phyloP scores from a whole-genome alignment of 192 early-diverging fungal genomes.

The Backusella mclennaniae region DNA sequence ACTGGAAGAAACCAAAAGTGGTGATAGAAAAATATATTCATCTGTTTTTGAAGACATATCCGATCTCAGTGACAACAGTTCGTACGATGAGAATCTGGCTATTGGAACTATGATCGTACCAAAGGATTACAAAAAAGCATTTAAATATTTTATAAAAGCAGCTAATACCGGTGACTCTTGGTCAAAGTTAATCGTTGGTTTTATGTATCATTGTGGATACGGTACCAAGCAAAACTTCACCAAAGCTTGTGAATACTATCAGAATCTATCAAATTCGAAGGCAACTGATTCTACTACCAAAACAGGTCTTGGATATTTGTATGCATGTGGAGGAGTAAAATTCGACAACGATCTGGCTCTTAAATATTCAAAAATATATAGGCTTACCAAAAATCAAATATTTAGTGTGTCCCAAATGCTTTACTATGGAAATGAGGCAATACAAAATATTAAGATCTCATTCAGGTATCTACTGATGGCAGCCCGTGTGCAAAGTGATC shows the following conservation, averaged over 20 bases:
- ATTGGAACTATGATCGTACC: background rate
- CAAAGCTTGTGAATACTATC: background rate
- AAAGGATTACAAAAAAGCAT: background rate
- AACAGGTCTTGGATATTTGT: no score
- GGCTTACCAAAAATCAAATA: accelerated
- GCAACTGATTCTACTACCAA: no score
- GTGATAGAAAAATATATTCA: background rate
- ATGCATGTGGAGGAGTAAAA: no score
- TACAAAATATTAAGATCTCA: no score
- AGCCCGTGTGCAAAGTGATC: no score
- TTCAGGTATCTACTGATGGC: no score
- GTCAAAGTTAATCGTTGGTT: background rate
- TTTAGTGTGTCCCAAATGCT: no score
- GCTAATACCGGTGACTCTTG: background rate
- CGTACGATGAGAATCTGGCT: background rate
- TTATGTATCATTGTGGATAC: background rate
- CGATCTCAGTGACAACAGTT: background rate
- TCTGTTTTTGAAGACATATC: background rate
- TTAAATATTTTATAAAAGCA: background rate
- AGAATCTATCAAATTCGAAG: no score
- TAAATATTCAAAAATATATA: no score
- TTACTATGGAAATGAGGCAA: no score
- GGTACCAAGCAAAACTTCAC: background rate
- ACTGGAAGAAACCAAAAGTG: background rate
- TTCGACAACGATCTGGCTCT: no score